These are phyloP conservation scores for Aspergillus brunneoviolaceus DNA, from an alignment of 2,329 filamentous ascomycete species.

Conservation along the genomic window DNA sequence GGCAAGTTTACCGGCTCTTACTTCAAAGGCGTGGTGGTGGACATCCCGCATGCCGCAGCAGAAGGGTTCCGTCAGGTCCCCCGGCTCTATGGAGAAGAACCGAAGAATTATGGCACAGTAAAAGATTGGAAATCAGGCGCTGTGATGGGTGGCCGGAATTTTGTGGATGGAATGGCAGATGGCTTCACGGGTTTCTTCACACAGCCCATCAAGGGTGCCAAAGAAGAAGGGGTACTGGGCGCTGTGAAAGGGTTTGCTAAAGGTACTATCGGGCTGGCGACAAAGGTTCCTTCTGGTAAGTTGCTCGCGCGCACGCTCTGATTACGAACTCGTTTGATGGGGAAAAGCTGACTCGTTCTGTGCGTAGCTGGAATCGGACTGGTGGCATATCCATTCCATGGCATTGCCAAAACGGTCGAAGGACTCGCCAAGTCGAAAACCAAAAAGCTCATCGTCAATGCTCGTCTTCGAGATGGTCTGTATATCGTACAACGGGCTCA, in stretches of 20 bases:
- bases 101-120: conserved; percentile 33
- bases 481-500: background rate
- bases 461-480: conserved; percentile 22
- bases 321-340: background rate
- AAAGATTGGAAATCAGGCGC: conserved; percentile 36
- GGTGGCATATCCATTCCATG: conserved; percentile 35
- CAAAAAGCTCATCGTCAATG: conserved; percentile 23
- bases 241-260: conserved; percentile 37
- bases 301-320: background rate
- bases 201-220: conserved; percentile 32
- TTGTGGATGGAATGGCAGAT: conserved; percentile 32
- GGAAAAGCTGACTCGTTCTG: background rate
- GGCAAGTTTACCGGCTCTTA: conserved; percentile 27
- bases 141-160: conserved; percentile 32
- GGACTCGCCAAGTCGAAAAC: conserved; percentile 26
- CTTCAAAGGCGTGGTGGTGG: conserved; percentile 36
- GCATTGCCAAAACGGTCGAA: conserved; percentile 35
- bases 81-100: conserved; percentile 38
- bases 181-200: conserved; percentile 33
- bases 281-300: conserved; percentile 29
- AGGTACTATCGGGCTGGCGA: conserved; percentile 26
- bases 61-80: conserved; percentile 39
- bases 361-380: conserved; percentile 27
- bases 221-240: conserved; percentile 33
- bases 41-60: conserved; percentile 37